A percentile compares a stretch with the other conserved stretches of the same genome.
These are phyloP conservation scores for Hypoxylon sp. DNA, from an alignment of 2,329 filamentous ascomycete genomes.

Conservation along the genomic window DNA sequence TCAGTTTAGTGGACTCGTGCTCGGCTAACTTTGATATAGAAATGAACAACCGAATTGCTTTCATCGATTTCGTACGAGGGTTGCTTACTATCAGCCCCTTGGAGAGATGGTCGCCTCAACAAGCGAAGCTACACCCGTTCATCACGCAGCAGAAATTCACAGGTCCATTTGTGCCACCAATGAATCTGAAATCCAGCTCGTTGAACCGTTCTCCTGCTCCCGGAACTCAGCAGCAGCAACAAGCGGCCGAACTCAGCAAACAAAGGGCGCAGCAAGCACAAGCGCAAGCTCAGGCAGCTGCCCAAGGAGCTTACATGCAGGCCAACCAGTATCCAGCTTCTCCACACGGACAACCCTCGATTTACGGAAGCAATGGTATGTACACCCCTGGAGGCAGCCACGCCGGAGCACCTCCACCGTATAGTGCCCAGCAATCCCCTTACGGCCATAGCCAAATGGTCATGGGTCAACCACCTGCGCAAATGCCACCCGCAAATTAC, in stretches of 20 bases:
- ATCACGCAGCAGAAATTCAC: constrained; percentile 99
- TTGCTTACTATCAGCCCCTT: constrained; percentile 94
- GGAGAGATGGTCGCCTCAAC: constrained; percentile 97
- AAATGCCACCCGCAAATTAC: constrained; percentile 77
- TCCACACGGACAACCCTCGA: constrained; percentile 69
- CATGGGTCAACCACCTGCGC: constrained; percentile 76
- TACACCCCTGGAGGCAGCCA: constrained; percentile 75
- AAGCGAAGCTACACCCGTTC: constrained; percentile 97
- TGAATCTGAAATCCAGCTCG: constrained; percentile 93
- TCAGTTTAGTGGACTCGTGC: constrained; percentile 10
- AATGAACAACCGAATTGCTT: constrained; percentile 97
- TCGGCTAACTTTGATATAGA: constrained; percentile 69
- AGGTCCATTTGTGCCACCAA: constrained; percentile 94
- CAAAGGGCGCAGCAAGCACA: constrained; percentile 83
- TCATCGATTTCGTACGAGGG: constrained; percentile 97
- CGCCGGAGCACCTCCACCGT: constrained; percentile 79
- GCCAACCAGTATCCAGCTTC: constrained; percentile 65
- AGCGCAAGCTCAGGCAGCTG: constrained; percentile 77
- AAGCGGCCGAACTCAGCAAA: constrained; percentile 93
- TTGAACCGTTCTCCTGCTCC: constrained; percentile 90
- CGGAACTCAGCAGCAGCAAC: constrained; percentile 94
- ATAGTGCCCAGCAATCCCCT: constrained; percentile 78
- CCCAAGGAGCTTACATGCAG: constrained; percentile 75
- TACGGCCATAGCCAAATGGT: constrained; percentile 82
- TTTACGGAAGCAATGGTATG: constrained; percentile 88